Evolutionary conservation across 2,329 filamentous ascomycete species (phyloP), one percentile per base, ranked within the genome.

Genomic region (Exophiala bonariae): DNA sequence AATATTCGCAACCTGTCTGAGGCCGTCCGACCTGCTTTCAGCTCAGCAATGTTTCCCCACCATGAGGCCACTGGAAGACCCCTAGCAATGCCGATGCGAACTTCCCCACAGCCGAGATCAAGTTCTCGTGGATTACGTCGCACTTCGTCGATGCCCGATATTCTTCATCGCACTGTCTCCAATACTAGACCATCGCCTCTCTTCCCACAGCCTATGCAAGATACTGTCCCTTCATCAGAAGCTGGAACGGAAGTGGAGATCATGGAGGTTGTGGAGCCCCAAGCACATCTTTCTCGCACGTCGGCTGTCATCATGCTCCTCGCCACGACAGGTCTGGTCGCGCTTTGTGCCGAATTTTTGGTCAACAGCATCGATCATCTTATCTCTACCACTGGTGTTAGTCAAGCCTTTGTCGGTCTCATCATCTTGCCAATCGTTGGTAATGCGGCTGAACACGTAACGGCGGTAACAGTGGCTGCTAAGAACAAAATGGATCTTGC

Each of bases 401-500:
- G 79, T 47, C 82, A 87, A 62, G 78, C 79, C 4, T 87, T 87
- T 51, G 83, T 88, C 43, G 85, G 85, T 54, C 73, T 88, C 11
- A 87, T 88, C 56, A 80, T 88, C 50, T 72, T 88, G 2, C 85
- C 85, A 7, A 85, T 88, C 47, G 83, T 87, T 11, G 85, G 85
- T 43, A 88, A 88, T 56, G 84, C 85, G 0, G 84, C 84, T 1
- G 85, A 88, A 66, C 84, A 87, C 63, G 81, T 86, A 10, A 87
- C 85, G 3, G 83, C 85, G 3, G 78, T 87, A 17, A 83, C 80
- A 4, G 84, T 87, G 6, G 85, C 84, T 0, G 78, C 81, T 66
- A 86, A 86, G 70, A 86, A 87, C 67, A 86, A 88, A 71, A 86
- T 87, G 82, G 84, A 87, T 64, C 69, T 88, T 28, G 83, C 85